phyloP scores from a whole-genome alignment of 495 filamentous ascomycete species.

The Hypoxylon cercidicola region DNA sequence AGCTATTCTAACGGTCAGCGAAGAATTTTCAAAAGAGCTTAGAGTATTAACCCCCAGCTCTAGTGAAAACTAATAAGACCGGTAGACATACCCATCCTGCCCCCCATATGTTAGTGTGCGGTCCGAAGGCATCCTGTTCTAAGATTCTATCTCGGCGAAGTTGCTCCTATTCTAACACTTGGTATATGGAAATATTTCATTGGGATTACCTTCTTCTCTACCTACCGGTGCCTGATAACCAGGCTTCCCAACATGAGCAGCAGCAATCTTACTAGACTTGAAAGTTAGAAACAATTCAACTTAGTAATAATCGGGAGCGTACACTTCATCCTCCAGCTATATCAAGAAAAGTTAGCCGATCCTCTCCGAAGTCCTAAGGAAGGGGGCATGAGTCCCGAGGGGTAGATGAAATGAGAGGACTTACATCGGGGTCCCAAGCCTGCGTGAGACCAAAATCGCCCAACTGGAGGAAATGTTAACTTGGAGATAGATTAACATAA shows the following conservation, averaged over 20 bases:
- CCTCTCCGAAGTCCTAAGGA: not conserved
- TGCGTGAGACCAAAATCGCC: slow-evolving; percentile 27
- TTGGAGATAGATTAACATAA: not conserved
- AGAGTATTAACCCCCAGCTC: too few species aligned
- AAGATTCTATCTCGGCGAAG: slow-evolving; percentile 8
- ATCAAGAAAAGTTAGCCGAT: not conserved
- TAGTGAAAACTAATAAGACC: not conserved
- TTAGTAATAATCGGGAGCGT: not conserved
- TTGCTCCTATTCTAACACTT: slow-evolving; percentile 24
- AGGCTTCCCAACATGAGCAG: slow-evolving; percentile 18
- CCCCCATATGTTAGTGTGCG: slow-evolving; percentile 37
- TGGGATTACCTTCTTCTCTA: not conserved
- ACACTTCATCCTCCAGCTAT: slow-evolving; percentile 23
- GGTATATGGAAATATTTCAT: not conserved
- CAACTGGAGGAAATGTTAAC: slow-evolving; percentile 15
- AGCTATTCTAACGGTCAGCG: slow-evolving; percentile 14
- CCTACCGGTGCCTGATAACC: slow-evolving; percentile 33
- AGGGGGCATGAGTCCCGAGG: not conserved
- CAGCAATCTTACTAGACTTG: slow-evolving; percentile 16
- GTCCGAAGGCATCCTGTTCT: slow-evolving; percentile 17
- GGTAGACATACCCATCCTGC: slow-evolving; percentile 24
- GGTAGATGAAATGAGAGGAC: not conserved
- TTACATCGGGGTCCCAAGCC: slow-evolving; percentile 27
- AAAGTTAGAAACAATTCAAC: not conserved
- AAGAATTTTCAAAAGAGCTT: not conserved